Evolutionary conservation across 2,329 filamentous ascomycete species (phyloP).

Genomic region (Ascochyta koolunga): DNA sequence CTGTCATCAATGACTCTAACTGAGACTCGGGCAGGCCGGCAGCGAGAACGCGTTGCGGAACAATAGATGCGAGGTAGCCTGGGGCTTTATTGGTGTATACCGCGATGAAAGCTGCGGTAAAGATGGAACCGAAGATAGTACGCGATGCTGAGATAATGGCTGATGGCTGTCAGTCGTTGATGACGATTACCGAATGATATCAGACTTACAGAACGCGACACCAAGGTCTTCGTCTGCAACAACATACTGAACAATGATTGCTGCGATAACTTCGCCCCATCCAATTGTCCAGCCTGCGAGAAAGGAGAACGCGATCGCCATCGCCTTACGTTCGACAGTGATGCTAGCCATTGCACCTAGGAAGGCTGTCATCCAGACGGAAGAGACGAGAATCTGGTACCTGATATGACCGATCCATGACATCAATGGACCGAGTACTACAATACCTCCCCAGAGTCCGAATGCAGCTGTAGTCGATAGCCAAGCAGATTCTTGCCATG

Average conservation of each 20-base stretch:
- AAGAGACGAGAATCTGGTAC: constrained; percentile 21
- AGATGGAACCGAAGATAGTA: constrained; percentile 25
- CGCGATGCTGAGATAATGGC: constrained; percentile 23
- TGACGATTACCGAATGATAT: background rate
- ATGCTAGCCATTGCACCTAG: constrained; percentile 27
- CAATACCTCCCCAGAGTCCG: constrained; percentile 39
- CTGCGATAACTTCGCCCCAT: constrained; percentile 23
- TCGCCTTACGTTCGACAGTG: constrained; percentile 12
- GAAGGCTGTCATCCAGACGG: constrained; percentile 24
- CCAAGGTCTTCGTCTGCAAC: constrained; percentile 21
- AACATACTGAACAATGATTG: constrained; percentile 22
- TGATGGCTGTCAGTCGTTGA: background rate
- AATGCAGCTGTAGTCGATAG: constrained; percentile 37
- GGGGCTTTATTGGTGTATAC: constrained; percentile 30
- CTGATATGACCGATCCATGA: constrained; percentile 31
- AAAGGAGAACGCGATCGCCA: constrained; percentile 21
- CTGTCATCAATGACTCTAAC: constrained; percentile 21
- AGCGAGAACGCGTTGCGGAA: constrained; percentile 10
- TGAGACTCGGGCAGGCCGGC: constrained; percentile 25
- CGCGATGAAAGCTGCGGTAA: constrained; percentile 28
- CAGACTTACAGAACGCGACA: constrained; percentile 21
- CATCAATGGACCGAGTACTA: constrained; percentile 29
- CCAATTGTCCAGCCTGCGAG: constrained; percentile 22
- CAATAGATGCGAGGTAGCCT: constrained; percentile 19
- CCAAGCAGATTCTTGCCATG: constrained; percentile 36